A percentile compares a stretch with the other conserved stretches of the same genome.
These are phyloP conservation scores for Pseudozyma sp. DNA, from an alignment of 1,284 basidiomycete species.

Conservation along the genomic window DNA sequence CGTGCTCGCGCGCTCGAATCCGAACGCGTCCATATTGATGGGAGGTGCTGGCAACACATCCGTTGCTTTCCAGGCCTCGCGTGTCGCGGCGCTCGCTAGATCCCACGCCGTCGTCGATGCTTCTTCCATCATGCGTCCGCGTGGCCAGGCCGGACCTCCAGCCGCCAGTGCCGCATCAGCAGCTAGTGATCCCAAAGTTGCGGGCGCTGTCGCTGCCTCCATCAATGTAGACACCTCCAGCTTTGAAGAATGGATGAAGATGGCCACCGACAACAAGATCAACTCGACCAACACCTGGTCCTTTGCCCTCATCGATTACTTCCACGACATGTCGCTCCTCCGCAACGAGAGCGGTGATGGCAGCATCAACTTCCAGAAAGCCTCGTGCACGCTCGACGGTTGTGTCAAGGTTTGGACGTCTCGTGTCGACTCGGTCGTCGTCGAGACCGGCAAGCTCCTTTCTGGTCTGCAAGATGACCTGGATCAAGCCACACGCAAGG, in stretches of 20 bases:
- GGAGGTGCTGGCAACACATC: constrained; percentile 31
- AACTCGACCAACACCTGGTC: constrained; percentile 98
- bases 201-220: constrained; percentile 31
- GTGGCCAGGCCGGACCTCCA: constrained; percentile 23
- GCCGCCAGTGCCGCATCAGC: constrained; percentile 11
- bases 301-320: constrained; percentile 98
- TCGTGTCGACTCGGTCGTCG: constrained; percentile 94
- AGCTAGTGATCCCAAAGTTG: constrained; percentile 11
- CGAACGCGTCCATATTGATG: constrained; percentile 48
- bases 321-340: constrained; percentile 97
- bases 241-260: constrained; percentile 98
- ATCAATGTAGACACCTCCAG: constrained; percentile 65
- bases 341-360: constrained; percentile 69
- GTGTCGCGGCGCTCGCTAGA: constrained; percentile 44
- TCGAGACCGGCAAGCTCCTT: constrained; percentile 94
- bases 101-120: constrained; percentile 46
- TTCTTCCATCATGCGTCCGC: constrained; percentile 49
- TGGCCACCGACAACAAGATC: constrained; percentile 99
- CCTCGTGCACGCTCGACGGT: constrained; percentile 95
- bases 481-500: constrained; percentile 38
- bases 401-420: constrained; percentile 99
- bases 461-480: constrained; percentile 81
- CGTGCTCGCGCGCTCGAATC: constrained; percentile 38
- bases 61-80: constrained; percentile 44
- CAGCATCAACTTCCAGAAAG: constrained; percentile 95